Evolutionary conservation across 805 yeast genomes (phyloP).

Genomic region (Pichia manshurica): DNA sequence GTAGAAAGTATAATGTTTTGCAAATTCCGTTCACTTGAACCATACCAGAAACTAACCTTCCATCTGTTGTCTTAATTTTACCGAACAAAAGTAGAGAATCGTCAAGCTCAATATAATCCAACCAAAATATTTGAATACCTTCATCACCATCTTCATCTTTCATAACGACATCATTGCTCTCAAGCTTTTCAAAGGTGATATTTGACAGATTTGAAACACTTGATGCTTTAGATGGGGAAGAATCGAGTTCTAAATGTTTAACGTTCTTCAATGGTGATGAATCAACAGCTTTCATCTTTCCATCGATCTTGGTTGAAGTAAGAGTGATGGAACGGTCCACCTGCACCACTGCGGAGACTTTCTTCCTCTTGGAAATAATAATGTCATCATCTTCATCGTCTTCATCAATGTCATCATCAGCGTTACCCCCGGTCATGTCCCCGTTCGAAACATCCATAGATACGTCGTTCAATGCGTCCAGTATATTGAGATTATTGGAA

Average conservation of each 20-base stretch:
- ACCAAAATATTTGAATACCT: conserved; percentile 73
- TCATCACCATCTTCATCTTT: conserved; percentile 28
- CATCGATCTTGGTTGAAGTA: conserved; percentile 24
- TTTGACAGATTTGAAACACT: conserved; percentile 23
- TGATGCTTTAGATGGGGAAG: conserved; percentile 24
- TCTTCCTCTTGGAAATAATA: conserved; percentile 50
- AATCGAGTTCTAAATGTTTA: conserved; percentile 13
- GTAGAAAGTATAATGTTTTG: conserved; percentile 74
- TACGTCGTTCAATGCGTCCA: conserved; percentile 12
- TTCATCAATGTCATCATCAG: conserved; percentile 16
- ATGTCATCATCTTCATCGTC: conserved; percentile 50
- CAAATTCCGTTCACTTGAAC: conserved; percentile 65
- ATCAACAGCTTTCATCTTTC: conserved; percentile 11
- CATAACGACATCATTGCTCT: conserved; percentile 34
- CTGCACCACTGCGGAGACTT: conserved; percentile 38
- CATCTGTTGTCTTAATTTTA: conserved; percentile 57
- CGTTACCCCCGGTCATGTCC: conserved; percentile 3
- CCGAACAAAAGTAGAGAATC: conserved; percentile 72
- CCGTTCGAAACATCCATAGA: conserved; percentile 7
- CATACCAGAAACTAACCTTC: conserved; percentile 62
- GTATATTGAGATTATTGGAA: conserved; percentile 6
- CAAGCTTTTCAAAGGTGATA: conserved; percentile 26
- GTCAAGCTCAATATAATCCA: conserved; percentile 79
- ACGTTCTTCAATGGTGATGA: conserved; percentile 23
- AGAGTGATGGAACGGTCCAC: conserved; percentile 40